These are phyloP conservation scores for Nephelium lappaceum DNA, from an alignment of 345 rosid genomes.

Conservation along the genomic window DNA sequence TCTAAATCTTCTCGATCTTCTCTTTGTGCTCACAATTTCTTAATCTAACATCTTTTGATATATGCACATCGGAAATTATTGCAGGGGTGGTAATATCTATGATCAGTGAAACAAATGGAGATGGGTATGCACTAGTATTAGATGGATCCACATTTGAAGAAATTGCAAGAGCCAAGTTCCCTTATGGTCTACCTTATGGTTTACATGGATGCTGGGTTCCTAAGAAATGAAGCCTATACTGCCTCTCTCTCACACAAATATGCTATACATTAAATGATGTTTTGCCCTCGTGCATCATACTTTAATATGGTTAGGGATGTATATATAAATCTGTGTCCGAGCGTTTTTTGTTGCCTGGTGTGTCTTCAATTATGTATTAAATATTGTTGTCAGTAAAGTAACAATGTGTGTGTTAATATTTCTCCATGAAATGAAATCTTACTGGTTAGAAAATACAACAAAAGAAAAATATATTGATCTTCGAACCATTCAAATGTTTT, in stretches of 20 bases:
- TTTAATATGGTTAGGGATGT: background rate
- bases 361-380: background rate
- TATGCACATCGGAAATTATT: background rate
- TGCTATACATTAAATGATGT: background rate
- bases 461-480: background rate
- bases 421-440: background rate
- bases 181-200: conserved; percentile 93
- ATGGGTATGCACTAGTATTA: conserved; percentile 72
- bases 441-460: background rate
- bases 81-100: conserved; percentile 87
- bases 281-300: background rate
- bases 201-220: conserved; percentile 98
- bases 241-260: background rate
- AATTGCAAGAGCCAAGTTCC: conserved; percentile 92
- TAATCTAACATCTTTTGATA: background rate
- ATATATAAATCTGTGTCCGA: background rate
- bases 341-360: background rate
- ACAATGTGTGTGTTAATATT: background rate
- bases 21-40: background rate
- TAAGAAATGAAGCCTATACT: conserved; percentile 25
- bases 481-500: too few relatives aligned
- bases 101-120: conserved; percentile 80
- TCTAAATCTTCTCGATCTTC: background rate
- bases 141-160: conserved; percentile 87
- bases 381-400: background rate